phyloP scores from a whole-genome alignment of 1,284 basidiomycete species.

The Volvariella surrecta region DNA sequence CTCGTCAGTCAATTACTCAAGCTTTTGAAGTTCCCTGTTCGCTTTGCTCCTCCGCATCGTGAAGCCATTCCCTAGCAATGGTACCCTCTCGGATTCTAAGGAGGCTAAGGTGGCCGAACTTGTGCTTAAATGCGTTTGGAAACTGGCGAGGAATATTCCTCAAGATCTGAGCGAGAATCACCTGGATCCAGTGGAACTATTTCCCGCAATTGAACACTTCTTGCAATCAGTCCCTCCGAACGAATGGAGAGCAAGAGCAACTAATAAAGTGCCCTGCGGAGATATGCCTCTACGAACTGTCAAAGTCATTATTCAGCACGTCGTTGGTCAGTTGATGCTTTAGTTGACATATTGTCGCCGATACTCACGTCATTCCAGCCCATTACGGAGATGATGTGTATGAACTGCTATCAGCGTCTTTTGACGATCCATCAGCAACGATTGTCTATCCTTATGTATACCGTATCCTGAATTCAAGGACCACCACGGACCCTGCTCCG shows the following conservation, averaged over 20 bases:
- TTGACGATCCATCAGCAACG: conserved; percentile 77
- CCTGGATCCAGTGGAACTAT: conserved; percentile 82
- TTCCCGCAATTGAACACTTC: conserved; percentile 94
- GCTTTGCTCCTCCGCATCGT: conserved; percentile 82
- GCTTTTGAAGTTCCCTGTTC: conserved; percentile 51
- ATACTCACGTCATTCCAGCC: conserved; percentile 38
- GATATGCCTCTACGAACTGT: conserved; percentile 97
- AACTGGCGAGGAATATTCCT: conserved; percentile 90
- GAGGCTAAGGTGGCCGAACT: conserved; percentile 92
- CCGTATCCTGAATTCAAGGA: conserved; percentile 69
- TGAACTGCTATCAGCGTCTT: conserved; percentile 68
- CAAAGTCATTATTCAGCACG: conserved; percentile 95
- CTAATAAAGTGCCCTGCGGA: conserved; percentile 86
- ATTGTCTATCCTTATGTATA: conserved; percentile 83
- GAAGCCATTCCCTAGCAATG: conserved; percentile 72
- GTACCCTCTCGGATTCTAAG: conserved; percentile 61
- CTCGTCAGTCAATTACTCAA: conserved; percentile 7
- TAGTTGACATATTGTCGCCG: conserved; percentile 7
- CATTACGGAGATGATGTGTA: conserved; percentile 78
- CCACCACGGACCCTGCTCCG: conserved; percentile 32
- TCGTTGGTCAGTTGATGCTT: conserved; percentile 65
- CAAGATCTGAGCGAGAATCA: conserved; percentile 79
- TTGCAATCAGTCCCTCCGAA: conserved; percentile 89
- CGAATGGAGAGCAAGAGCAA: conserved; percentile 90
- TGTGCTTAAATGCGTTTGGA: conserved; percentile 98